A percentile compares a stretch with the other conserved stretches of the same genome.
Evolutionary conservation across 2,329 filamentous ascomycete species (phyloP).

Genomic region (Scedosporium aurantiacum): DNA sequence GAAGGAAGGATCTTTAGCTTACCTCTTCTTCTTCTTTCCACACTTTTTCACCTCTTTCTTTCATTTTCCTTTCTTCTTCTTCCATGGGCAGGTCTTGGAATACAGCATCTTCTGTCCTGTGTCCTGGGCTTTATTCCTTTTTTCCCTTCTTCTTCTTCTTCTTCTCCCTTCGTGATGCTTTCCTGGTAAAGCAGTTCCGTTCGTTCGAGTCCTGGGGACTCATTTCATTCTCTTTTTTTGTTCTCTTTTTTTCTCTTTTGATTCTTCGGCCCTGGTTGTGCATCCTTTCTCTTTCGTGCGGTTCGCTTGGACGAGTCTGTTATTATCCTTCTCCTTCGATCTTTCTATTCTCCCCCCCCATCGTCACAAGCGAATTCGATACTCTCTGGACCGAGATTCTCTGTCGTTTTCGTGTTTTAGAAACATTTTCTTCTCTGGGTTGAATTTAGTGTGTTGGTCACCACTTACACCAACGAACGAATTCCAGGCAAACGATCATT

Average conservation of each 20-base stretch:
- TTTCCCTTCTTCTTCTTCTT: not conserved
- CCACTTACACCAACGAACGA: not conserved
- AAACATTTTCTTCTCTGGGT: no score
- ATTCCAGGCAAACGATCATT: not conserved
- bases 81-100: not conserved
- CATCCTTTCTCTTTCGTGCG: not conserved
- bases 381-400: not conserved
- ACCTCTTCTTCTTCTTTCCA: not conserved
- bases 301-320: not conserved
- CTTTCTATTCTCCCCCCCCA: not conserved
- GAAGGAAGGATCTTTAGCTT: not conserved
- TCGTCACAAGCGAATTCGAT: not conserved
- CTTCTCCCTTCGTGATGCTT: not conserved
- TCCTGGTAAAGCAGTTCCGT: constrained; percentile 2
- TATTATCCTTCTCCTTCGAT: not conserved
- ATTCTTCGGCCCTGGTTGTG: not conserved
- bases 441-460: not conserved
- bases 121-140: not conserved
- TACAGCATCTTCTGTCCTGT: not conserved
- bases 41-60: constrained; percentile 8
- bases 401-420: not conserved
- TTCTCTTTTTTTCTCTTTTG: no score
- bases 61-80: constrained; percentile 1
- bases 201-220: not conserved
- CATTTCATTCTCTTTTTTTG: not conserved